These are phyloP conservation scores for Hypoxylon rubiginosum DNA, from an alignment of 2,329 filamentous ascomycete species.

Conservation along the genomic window DNA sequence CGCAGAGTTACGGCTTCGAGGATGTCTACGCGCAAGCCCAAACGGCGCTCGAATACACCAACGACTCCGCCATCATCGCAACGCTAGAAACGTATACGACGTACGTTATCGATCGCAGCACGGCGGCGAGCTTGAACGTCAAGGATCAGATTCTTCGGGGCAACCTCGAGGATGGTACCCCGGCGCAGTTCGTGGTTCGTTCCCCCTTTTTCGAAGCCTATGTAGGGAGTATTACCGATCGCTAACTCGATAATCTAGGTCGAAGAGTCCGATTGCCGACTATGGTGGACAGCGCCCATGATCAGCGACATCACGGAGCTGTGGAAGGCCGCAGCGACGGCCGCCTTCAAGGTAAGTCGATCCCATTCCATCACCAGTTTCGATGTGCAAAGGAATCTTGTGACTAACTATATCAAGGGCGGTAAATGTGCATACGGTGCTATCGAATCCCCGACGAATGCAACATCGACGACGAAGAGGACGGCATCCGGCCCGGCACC, in stretches of 20 bases:
- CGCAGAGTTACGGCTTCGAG: conserved; percentile 54
- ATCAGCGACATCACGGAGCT: conserved; percentile 60
- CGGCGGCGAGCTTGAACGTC: conserved; percentile 54
- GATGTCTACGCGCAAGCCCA: conserved; percentile 49
- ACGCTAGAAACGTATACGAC: conserved; percentile 51
- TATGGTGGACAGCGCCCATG: conserved; percentile 66
- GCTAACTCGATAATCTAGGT: too few relatives aligned
- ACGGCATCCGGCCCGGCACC: conserved; percentile 28
- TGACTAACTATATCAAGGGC: too few relatives aligned
- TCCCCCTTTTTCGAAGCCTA: too few relatives aligned
- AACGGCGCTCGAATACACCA: conserved; percentile 45
- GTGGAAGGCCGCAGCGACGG: conserved; percentile 61
- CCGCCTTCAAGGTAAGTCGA: conserved; percentile 58
- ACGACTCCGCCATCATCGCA: conserved; percentile 48
- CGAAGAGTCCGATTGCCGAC: conserved; percentile 63
- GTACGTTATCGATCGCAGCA: conserved; percentile 53
- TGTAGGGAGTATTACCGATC: too few relatives aligned
- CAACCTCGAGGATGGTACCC: conserved; percentile 57
- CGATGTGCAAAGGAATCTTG: too few relatives aligned
- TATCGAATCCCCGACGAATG: conserved; percentile 43
- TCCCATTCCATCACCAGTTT: too few relatives aligned
- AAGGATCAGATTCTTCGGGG: conserved; percentile 56
- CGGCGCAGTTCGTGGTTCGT: conserved; percentile 60
- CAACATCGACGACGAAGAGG: conserved; percentile 30
- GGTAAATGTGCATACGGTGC: conserved; percentile 57